phyloP scores from a whole-genome alignment of 2,329 filamentous ascomycete genomes.

The Chaetothyriales sp. region DNA sequence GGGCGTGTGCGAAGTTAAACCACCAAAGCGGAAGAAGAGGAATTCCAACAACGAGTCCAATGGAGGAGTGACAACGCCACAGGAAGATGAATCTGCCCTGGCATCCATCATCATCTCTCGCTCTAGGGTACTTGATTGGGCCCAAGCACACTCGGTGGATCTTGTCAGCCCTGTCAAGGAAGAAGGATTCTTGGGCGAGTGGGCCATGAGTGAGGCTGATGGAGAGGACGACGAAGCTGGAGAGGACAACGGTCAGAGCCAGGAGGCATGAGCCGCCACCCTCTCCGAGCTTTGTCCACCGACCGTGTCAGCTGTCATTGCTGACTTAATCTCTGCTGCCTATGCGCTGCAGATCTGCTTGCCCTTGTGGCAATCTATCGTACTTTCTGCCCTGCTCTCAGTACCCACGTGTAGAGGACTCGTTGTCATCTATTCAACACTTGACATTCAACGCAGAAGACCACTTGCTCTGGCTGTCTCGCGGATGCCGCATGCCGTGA shows the following conservation, averaged over 20 bases:
- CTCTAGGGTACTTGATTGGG: constrained; percentile 52
- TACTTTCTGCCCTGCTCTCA: too few species aligned
- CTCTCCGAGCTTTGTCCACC: background rate
- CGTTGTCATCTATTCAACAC: too few species aligned
- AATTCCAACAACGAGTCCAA: constrained; percentile 29
- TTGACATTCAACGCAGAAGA: too few species aligned
- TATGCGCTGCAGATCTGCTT: too few species aligned
- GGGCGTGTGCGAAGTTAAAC: constrained; percentile 45
- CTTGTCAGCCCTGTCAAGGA: constrained; percentile 56
- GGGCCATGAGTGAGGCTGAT: constrained; percentile 31
- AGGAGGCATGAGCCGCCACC: background rate
- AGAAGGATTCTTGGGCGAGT: constrained; percentile 59
- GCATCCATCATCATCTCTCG: constrained; percentile 39
- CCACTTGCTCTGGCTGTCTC: too few species aligned
- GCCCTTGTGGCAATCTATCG: too few species aligned
- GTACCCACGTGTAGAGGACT: too few species aligned
- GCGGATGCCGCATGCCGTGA: too few species aligned
- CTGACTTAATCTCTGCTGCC: background rate
- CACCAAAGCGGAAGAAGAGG: constrained; percentile 33
- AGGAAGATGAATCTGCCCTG: constrained; percentile 18
- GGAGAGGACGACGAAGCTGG: constrained; percentile 1
- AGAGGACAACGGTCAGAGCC: background rate
- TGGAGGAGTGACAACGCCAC: constrained; percentile 33
- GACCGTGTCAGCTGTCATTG: background rate
- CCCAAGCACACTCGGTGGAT: constrained; percentile 46